Evolutionary conservation across 495 filamentous ascomycete species (phyloP), one percentile per base, ranked within the genome.

Genomic region (Terfezia boudieri): DNA sequence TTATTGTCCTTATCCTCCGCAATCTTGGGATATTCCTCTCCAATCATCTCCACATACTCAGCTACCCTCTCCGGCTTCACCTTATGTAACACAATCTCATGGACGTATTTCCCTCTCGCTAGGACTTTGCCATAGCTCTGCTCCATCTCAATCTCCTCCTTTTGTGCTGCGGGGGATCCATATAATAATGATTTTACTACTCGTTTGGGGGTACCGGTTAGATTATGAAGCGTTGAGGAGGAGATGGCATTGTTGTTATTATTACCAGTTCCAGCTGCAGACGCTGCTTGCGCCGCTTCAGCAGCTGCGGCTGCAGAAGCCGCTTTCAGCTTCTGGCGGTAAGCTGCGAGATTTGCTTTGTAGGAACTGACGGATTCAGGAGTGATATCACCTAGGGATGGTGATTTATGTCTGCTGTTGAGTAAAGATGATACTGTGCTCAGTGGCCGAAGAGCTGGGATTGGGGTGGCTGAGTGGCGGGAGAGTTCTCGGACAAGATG

Each of bases 91-190:
- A 94, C 89, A 66, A 98, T 94, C 52, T 84, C 88, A 65, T 98
- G 90, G 54, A 98, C 89, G 66, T 98, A 98, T 70, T 98, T 98
- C 54, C 90, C 90, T 58, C 90, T 77, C 10, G 92, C 92, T 36
- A 98, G 73, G 35, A 95, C 84, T 68, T 94, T 84, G 35, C 80
- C 85, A 70, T 95, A 98, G 61, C 82, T 88, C 50, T 85, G 79
- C 72, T 96, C 86, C 62, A 98, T 88, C 70, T 94, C 88, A 53
- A 82, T 78, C 57, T 98, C 92, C 69, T 94, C 75, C 67, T 90
- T 80, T 58, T 86, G 77, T 5, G 89, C 92, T 65, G 95, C 87
- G 63, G 88, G 83, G 10, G 92, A 95, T 59, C 90, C 90, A 68
- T 98, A 96, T 66, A 98, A 90, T 51, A 98, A 74, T 51, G 79